Conservation (phyloP, 208 protist genomes). For the Leishmania tropica region DNA sequence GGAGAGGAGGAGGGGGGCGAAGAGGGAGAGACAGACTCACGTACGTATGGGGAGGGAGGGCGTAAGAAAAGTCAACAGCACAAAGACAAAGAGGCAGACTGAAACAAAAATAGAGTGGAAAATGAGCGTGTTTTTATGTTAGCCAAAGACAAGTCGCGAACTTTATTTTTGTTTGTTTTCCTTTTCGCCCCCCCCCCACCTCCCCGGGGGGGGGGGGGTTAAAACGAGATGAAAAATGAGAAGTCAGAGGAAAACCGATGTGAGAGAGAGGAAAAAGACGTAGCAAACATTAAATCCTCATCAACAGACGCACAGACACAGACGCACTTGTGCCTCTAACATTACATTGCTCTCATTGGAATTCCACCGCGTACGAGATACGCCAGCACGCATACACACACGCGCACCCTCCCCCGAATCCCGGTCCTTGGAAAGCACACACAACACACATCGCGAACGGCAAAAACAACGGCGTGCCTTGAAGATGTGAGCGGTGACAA, state of each 20-base stretch:
- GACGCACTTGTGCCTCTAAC: neutral
- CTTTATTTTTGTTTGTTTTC: neutral
- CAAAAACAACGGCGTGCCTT: neutral
- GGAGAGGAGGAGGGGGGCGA: neutral
- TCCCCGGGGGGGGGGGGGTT: neutral
- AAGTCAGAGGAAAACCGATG: neutral
- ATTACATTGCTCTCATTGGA: neutral
- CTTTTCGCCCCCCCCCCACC: too few relatives aligned
- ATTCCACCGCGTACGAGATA: neutral
- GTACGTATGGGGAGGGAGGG: neutral
- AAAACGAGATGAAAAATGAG: neutral
- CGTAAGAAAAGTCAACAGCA: neutral
- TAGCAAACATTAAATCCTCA: too few relatives aligned
- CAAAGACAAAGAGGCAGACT: neutral
- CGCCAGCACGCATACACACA: neutral
- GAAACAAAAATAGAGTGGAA: neutral
- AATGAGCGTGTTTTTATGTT: neutral
- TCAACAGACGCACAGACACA: neutral
- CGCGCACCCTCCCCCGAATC: too few relatives aligned
- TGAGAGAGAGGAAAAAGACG: neutral
- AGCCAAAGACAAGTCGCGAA: neutral
- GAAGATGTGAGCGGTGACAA: neutral
- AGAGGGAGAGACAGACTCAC: neutral
- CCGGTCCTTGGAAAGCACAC: neutral
- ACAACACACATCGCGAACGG: neutral